Evolutionary conservation across 2,329 filamentous ascomycete genomes (phyloP).

Genomic region (Aspergillus awamori): DNA sequence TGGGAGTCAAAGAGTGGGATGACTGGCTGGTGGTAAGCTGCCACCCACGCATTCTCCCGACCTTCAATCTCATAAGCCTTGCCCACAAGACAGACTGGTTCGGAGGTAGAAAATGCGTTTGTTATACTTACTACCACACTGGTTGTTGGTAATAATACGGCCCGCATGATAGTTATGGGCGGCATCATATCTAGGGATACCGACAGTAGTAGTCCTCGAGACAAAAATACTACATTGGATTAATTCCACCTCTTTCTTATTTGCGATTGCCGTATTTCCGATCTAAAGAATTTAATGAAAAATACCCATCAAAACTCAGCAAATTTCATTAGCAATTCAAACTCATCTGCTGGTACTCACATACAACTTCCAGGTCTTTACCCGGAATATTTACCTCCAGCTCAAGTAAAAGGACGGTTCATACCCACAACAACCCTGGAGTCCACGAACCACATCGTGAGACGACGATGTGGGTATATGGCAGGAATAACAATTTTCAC

Average conservation of each 20-base stretch:
- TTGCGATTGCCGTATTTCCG: background rate
- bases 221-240: too few species aligned
- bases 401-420: conserved; percentile 19
- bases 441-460: conserved; percentile 18
- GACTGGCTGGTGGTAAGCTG: background rate
- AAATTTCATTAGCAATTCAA: background rate
- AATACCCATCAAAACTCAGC: background rate
- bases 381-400: conserved; percentile 9
- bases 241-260: background rate
- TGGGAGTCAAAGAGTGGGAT: background rate
- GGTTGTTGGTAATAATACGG: background rate
- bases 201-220: background rate
- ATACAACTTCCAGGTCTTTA: background rate
- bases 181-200: background rate
- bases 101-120: background rate
- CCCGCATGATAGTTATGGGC: background rate
- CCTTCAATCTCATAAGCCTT: background rate
- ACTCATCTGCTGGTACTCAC: conserved; percentile 2
- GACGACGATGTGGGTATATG: conserved; percentile 21
- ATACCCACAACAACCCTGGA: conserved; percentile 34
- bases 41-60: background rate
- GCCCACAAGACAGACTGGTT: background rate
- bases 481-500: conserved; percentile 23
- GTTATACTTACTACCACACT: background rate
- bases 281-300: background rate